Conservation (phyloP, 2,329 filamentous ascomycete species). For the Exophiala sideris region DNA sequence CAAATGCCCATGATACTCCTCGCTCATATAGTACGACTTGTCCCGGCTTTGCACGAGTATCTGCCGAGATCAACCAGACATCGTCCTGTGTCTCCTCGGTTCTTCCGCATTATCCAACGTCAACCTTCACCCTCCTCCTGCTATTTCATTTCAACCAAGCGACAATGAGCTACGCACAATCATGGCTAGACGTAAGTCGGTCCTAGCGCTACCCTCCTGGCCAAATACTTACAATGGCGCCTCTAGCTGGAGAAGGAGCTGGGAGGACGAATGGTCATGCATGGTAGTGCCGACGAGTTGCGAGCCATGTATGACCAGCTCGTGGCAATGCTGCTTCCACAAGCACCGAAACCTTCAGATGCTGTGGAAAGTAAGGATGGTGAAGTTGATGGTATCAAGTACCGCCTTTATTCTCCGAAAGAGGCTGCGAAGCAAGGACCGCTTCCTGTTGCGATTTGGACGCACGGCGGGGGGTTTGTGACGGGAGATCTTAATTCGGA, state of each 20-base stretch:
- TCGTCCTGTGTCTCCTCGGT: too few species aligned
- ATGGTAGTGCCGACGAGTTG: slow-evolving; percentile 22
- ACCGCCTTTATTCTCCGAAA: slow-evolving; percentile 24
- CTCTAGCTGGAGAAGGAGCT: slow-evolving; percentile 23
- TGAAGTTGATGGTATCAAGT: slow-evolving; percentile 24
- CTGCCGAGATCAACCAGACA: too few species aligned
- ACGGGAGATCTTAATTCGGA: slow-evolving; percentile 36
- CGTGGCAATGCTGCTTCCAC: slow-evolving; percentile 18
- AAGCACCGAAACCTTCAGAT: slow-evolving; percentile 21
- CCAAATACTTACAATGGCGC: neutral
- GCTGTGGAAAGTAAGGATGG: slow-evolving; percentile 25
- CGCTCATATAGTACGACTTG: too few species aligned
- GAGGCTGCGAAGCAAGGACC: slow-evolving; percentile 21
- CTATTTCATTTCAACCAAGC: neutral
- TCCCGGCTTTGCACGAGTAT: too few species aligned
- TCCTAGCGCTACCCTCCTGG: neutral
- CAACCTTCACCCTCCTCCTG: too few species aligned
- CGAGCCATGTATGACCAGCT: slow-evolving; percentile 20
- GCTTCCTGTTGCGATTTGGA: slow-evolving; percentile 27
- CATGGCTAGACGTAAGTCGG: slow-evolving; percentile 24
- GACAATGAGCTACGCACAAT: slow-evolving; percentile 24
- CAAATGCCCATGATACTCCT: too few species aligned
- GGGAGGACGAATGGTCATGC: slow-evolving; percentile 22
- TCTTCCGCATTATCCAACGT: too few species aligned
- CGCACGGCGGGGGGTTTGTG: slow-evolving; percentile 31